Conservation (phyloP, 164 flowering plant species). For the Dillenia suffruticosa region DNA sequence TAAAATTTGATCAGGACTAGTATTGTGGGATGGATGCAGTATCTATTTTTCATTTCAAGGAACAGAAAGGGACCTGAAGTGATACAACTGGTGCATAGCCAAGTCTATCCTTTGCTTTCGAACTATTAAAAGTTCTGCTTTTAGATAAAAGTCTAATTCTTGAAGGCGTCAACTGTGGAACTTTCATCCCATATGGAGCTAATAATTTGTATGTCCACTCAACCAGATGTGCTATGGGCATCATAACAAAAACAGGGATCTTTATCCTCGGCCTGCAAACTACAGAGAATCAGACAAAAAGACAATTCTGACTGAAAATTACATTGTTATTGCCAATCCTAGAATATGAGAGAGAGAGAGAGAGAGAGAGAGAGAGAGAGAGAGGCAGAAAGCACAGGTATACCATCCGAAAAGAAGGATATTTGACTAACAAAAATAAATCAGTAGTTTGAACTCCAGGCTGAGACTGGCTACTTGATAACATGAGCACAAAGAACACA, state of each 20-base stretch:
- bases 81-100: constrained; percentile 83
- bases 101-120: constrained; percentile 83
- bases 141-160: constrained; percentile 79
- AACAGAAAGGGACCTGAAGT: constrained; percentile 54
- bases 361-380: neutral
- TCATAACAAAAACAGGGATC: constrained; percentile 77
- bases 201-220: constrained; percentile 63
- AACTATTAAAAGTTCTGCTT: constrained; percentile 72
- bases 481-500: no score
- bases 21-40: no score
- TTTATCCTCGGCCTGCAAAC: constrained; percentile 86
- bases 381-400: no score
- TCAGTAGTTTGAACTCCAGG: no score
- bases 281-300: constrained; percentile 22
- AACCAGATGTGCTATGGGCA: constrained; percentile 88
- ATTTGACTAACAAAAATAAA: no score
- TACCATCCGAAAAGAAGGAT: no score
- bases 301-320: neutral
- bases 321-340: neutral
- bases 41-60: no score
- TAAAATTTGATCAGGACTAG: no score
- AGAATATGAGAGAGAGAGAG: neutral
- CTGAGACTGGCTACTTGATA: no score
- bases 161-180: constrained; percentile 96
- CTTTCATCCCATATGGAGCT: constrained; percentile 87